phyloP scores from a whole-genome alignment of 1,139 yeast species.

The Ogataea hybrid region DNA sequence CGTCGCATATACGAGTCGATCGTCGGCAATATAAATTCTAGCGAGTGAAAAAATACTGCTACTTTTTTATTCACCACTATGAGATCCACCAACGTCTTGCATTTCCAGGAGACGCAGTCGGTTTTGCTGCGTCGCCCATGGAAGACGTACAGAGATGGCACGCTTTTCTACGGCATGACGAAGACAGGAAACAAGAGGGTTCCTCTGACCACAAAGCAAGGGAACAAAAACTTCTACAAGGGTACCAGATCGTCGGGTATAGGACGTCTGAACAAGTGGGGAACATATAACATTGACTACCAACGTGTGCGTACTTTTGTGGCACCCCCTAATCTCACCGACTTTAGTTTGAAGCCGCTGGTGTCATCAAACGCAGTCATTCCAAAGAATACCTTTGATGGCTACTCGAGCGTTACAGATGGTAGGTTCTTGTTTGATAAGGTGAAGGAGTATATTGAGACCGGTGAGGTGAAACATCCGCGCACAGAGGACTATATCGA shows the following conservation, averaged over 20 bases:
- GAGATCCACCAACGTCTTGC: slow-evolving; percentile 52
- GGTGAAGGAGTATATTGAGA: slow-evolving; percentile 69
- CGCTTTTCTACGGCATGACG: slow-evolving; percentile 74
- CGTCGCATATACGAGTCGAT: slow-evolving; percentile 3
- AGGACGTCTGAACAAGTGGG: slow-evolving; percentile 74
- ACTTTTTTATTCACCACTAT: slow-evolving; percentile 30
- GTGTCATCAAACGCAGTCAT: slow-evolving; percentile 72
- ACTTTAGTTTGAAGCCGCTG: slow-evolving; percentile 61
- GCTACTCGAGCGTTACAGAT: slow-evolving; percentile 68
- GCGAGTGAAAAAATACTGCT: background rate
- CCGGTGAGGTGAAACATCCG: slow-evolving; percentile 49
- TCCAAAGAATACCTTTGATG: slow-evolving; percentile 64
- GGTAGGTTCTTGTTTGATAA: slow-evolving; percentile 72
- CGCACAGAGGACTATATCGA: slow-evolving; percentile 38
- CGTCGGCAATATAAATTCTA: slow-evolving; percentile 1
- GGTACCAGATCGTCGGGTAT: slow-evolving; percentile 96
- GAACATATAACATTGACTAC: slow-evolving; percentile 80
- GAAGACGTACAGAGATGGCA: slow-evolving; percentile 82
- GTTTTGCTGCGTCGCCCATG: slow-evolving; percentile 75
- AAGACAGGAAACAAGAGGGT: slow-evolving; percentile 84
- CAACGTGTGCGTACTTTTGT: slow-evolving; percentile 86
- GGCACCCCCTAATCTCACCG: slow-evolving; percentile 57
- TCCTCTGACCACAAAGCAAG: slow-evolving; percentile 86
- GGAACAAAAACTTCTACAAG: slow-evolving; percentile 90
- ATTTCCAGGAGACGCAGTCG: slow-evolving; percentile 53